Evolutionary conservation across 768 basidiomycete species (phyloP).

Genomic region (Butyriboletus loyo): DNA sequence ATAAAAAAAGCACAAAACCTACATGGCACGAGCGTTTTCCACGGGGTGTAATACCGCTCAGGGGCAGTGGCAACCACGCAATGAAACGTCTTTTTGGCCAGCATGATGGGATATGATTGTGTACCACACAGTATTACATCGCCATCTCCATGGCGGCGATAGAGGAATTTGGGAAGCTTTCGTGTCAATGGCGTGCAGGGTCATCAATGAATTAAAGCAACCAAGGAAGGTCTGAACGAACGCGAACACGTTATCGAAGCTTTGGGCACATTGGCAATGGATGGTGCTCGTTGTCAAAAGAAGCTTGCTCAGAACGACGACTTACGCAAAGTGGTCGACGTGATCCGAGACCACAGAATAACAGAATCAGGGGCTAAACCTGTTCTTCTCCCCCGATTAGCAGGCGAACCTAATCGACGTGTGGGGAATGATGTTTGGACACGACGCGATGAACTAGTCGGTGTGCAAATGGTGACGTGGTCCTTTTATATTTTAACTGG

Average conservation of each 20-base stretch:
- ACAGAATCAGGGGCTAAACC: constrained; percentile 5
- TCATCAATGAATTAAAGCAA: constrained; percentile 17
- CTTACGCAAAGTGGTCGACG: constrained; percentile 5
- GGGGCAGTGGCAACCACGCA: constrained; percentile 23
- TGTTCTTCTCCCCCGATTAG: constrained; percentile 1
- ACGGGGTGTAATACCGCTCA: constrained; percentile 27
- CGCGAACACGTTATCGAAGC: constrained; percentile 11
- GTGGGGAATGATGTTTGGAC: constrained; percentile 7
- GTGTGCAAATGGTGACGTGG: constrained; percentile 9
- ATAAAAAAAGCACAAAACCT: constrained; percentile 6
- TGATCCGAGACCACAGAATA: constrained; percentile 3
- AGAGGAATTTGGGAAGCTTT: constrained; percentile 18
- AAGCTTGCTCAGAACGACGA: constrained; percentile 1
- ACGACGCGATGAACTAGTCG: constrained; percentile 1
- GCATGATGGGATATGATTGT: constrained; percentile 1
- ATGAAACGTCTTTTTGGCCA: constrained; percentile 10
- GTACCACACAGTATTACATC: constrained; percentile 9
- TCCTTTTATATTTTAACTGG: constrained; percentile 7
- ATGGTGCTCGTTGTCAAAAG: neutral
- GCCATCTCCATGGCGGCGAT: constrained; percentile 28
- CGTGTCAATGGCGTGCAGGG: constrained; percentile 17
- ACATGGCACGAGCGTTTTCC: constrained; percentile 7
- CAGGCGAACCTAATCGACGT: constrained; percentile 10
- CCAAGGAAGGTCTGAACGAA: constrained; percentile 11
- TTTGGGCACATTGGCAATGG: constrained; percentile 1